Evolutionary conservation across 352 stramenopile species (phyloP), one percentile per base, ranked within the genome.

Genomic region (Globisporangium polare): DNA sequence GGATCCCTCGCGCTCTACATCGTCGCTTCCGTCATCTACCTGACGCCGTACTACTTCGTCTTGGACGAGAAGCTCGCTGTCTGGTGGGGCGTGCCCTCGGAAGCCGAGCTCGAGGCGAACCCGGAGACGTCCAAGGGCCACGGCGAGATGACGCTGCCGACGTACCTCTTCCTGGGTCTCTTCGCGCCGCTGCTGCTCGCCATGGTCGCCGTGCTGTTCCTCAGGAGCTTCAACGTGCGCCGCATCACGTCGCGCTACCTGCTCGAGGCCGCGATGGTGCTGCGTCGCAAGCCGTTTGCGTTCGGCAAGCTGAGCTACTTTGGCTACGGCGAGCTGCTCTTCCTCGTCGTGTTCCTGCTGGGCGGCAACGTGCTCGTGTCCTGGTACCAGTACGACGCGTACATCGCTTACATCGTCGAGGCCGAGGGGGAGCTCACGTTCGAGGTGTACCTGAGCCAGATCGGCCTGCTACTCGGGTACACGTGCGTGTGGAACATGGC

Each of bases 401-500:
- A 58, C 41, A 60, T 67, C 24, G 65, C 29, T 6, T 53, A 60
- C 39, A 27, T 60, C 18, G 2, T 45, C 3, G 45, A 33, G 2
- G 53, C 27, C 5, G 43, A 24, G 5, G 10, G 5, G 13, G 41
- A 45, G 18, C 26, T 55, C 33, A 57, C 53, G 42, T 24, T 62
- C 7, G 53, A 66, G 1, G 13, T 50, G 20, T 63, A 63, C 41
- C 12, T 70, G 24, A 10, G 37, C 17, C 37, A 62, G 53, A 57
- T 71, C 47, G 65, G 53, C 1, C 46, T 67, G 7, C 22, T 51
- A 7, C 47, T 75, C 18, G 72, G 55, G 2, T 75, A 72, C 62
- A 68, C 37, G 4, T 64, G 58, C 41, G 50, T 77, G n/a, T 80
- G 65, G 45, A 81, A 75, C 58, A 68, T 75, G 43, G 72, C 72